phyloP scores from a whole-genome alignment of 306 rosid species.

The Pyrus pyrifolia region DNA sequence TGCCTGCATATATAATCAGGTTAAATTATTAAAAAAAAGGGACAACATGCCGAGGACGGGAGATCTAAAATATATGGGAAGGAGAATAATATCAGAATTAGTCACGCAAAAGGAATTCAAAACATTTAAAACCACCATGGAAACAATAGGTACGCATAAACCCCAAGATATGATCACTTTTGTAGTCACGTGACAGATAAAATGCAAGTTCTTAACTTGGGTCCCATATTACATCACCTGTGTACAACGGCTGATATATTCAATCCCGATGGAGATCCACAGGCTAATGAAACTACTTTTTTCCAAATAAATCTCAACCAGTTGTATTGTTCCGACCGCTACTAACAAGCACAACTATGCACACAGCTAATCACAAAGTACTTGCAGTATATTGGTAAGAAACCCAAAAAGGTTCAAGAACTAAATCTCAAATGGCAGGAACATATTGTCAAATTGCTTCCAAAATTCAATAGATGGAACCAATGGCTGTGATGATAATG shows the following conservation, averaged over 20 bases:
- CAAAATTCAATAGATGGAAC: not conserved
- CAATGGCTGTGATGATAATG: not conserved
- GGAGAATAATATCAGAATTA: not conserved
- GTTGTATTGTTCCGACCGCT: not conserved
- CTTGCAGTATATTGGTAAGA: not conserved
- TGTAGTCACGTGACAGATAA: not conserved
- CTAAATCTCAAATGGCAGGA: not conserved
- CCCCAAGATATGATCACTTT: not conserved
- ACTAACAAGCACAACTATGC: not conserved
- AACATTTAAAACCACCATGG: not conserved
- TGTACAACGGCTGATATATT: not conserved
- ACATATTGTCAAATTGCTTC: not conserved
- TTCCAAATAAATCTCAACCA: not conserved
- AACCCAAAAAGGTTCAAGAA: not conserved
- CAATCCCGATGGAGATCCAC: no score
- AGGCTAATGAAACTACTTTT: no score
- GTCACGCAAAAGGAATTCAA: not conserved
- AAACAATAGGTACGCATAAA: not conserved
- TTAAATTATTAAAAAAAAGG: not conserved
- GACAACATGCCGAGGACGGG: not conserved
- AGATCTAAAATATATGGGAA: not conserved
- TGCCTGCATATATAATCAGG: conserved; percentile 28
- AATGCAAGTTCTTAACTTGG: not conserved
- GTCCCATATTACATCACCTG: not conserved
- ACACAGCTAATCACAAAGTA: not conserved